Conservation (phyloP, 192 early-diverging fungal species). For the Kickxella alabastrina region DNA sequence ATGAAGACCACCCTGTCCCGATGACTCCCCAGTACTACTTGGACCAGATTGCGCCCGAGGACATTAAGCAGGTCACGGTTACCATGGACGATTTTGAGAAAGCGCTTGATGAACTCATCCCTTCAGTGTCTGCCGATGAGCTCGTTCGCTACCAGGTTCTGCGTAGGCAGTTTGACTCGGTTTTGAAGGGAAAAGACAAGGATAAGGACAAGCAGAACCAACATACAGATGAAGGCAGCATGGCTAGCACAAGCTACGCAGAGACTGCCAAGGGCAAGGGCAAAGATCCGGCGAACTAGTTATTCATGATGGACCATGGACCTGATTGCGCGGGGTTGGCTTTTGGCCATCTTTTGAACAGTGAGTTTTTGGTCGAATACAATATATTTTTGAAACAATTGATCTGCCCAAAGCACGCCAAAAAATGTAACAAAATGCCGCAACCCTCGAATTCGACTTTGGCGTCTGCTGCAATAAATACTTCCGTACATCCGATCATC, state of each 20-base stretch:
- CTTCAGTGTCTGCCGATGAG: conserved; percentile 83
- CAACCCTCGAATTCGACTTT: too few species aligned
- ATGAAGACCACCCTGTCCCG: conserved; percentile 55
- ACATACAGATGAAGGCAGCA: background rate
- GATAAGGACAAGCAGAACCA: background rate
- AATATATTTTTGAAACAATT: too few species aligned
- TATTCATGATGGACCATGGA: background rate
- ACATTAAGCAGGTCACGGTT: conserved; percentile 78
- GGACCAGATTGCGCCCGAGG: conserved; percentile 69
- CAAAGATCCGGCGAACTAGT: conserved; percentile 30
- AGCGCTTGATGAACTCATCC: conserved; percentile 82
- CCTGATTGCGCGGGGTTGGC: too few species aligned
- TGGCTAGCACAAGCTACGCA: too few species aligned
- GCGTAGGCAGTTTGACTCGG: conserved; percentile 75
- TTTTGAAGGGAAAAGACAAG: conserved; percentile 22
- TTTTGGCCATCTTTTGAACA: too few species aligned
- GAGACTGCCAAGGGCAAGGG: conserved; percentile 41
- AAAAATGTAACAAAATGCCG: background rate
- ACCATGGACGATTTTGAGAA: conserved; percentile 74
- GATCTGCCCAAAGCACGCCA: too few species aligned
- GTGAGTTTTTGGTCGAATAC: too few species aligned
- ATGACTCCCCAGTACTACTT: conserved; percentile 90
- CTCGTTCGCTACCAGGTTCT: conserved; percentile 80
- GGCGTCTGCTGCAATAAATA: too few species aligned
- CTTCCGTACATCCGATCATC: too few species aligned